Base-by-base conservation (phyloP, 306 rosid species). In the Gastrolobium bilobum region DNA sequence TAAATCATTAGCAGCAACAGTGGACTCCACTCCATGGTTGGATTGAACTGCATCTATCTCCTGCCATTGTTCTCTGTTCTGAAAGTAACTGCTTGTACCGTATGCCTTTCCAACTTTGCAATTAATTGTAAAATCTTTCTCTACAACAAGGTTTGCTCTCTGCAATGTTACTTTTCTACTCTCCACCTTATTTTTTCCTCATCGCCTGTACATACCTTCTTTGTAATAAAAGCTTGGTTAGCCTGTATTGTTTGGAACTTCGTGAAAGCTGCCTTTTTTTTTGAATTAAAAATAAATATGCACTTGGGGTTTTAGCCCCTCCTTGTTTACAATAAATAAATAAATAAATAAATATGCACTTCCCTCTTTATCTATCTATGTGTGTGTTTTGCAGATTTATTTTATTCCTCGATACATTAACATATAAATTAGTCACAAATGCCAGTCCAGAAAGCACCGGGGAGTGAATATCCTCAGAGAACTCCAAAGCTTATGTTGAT, bases 91-190 rank as follows among this genome's bases (percentile, higher is more conserved):
- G 79, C 77, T 77, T 84, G 71, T 69, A 34, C 63, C n/a, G 50
- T 56, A 26, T 64, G 38, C 14, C 20, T 72, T 81, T 64, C 37
- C 40, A 3, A 56, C 73, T 84, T 69, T n/a, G 50, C 84, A 29
- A 80, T 84, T 80, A 80, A 77, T 34, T 80, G 88, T 87, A 76
- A 60, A 75, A 66, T 73, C 81, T 68, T 80, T 59, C 48, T 51
- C 78, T 79, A 62, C 75, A 59, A 15, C 81, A 57, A 50, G 86
- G 78, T 44, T 75, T 82, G 43, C 54, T 39, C 56, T 40, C 70
- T 48, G 50, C 48, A 54, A 35, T 11, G 71, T 53, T 74, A 54
- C 63, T 68, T 68, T 68, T 48, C 70, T 40, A 57, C 42, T 52
- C 13, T 8, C 66, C 48, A 40, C 66, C 30, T 68, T 14, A 62